These are phyloP conservation scores for Phoma sp. DNA, from an alignment of 2,329 filamentous ascomycete species.

Conservation along the genomic window DNA sequence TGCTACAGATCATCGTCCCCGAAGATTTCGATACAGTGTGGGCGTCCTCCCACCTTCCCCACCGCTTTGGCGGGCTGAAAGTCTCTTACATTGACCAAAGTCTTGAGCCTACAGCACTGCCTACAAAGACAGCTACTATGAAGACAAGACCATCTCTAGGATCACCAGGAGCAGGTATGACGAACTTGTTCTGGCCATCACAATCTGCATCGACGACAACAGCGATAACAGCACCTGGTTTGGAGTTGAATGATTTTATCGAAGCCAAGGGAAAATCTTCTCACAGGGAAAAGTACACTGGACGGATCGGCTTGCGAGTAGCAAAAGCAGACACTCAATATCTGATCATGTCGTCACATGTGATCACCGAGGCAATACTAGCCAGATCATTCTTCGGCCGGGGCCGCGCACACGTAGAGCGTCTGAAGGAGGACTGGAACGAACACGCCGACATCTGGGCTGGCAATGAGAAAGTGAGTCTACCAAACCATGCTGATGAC, in stretches of 20 bases:
- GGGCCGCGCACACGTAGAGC: conserved; percentile 11
- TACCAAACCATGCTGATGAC: no score
- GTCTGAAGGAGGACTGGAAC: conserved; percentile 27
- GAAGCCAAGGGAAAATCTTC: conserved; percentile 23
- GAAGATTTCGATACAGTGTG: no score
- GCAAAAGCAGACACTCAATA: conserved; percentile 15
- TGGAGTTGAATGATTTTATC: conserved; percentile 28
- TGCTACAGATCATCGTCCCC: neutral
- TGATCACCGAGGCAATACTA: conserved; percentile 31
- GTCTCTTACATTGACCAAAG: neutral
- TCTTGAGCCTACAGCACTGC: neutral
- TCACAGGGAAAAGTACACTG: conserved; percentile 23
- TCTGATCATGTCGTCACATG: conserved; percentile 30
- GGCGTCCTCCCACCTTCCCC: no score
- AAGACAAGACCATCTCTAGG: neutral
- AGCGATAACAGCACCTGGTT: neutral
- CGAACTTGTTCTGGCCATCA: no score
- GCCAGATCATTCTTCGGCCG: conserved; percentile 22
- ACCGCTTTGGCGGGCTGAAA: neutral
- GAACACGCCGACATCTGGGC: conserved; percentile 30
- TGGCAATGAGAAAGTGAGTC: conserved; percentile 23
- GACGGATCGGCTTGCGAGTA: conserved; percentile 25
- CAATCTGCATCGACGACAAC: neutral
- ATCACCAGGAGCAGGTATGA: no score
- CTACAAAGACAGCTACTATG: neutral